Conservation (phyloP, 495 filamentous ascomycete genomes). For the Lasiosphaeriaceae sp. region DNA sequence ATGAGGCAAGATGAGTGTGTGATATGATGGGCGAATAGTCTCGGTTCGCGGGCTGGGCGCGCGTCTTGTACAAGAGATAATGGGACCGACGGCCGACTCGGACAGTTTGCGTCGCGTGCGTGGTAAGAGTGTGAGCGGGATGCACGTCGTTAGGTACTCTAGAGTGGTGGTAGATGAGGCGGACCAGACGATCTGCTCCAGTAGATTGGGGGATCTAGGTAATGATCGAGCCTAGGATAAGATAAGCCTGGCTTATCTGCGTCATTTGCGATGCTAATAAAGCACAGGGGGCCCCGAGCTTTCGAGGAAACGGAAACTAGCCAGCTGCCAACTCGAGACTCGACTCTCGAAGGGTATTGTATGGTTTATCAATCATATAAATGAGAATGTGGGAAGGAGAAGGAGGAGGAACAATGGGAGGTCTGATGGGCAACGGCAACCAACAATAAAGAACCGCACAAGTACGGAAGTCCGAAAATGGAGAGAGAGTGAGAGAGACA, state of each 20-base stretch:
- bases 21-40: too few species aligned
- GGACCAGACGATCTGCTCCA: constrained; percentile 11
- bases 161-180: constrained; percentile 14
- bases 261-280: constrained; percentile 38
- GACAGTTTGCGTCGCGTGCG: not conserved
- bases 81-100: too few species aligned
- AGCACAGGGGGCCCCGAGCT: not conserved
- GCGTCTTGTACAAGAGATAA: too few species aligned
- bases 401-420: too few species aligned
- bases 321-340: not conserved
- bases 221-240: constrained; percentile 47
- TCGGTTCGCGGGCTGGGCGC: too few species aligned
- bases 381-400: too few species aligned
- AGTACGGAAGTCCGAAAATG: too few species aligned
- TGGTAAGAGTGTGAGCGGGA: constrained; percentile 3
- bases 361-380: too few species aligned
- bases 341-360: too few species aligned
- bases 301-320: not conserved
- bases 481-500: too few species aligned
- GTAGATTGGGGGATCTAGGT: constrained; percentile 39
- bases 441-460: too few species aligned
- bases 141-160: constrained; percentile 10
- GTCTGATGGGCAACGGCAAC: too few species aligned
- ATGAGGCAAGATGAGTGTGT: not conserved
- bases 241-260: constrained; percentile 51